Percentiles rank a stretch among this genome's conserved stretches.
Conservation (phyloP, 441 rosid species). For the Flueggea neowawraea region DNA sequence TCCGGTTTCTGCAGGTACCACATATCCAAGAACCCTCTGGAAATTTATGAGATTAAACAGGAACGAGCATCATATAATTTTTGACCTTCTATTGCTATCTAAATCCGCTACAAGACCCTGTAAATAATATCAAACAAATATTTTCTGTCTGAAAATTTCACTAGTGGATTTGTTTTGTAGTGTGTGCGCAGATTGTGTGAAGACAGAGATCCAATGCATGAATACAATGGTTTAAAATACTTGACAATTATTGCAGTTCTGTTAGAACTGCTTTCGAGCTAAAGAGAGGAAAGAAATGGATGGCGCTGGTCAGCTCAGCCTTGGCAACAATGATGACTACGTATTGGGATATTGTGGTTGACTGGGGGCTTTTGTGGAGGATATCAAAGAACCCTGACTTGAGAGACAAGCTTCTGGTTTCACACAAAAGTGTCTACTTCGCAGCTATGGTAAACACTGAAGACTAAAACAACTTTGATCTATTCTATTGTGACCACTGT, state of each 20-base stretch:
- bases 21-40: too few relatives aligned
- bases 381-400: slow-evolving; percentile 54
- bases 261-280: slow-evolving; percentile 51
- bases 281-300: slow-evolving; percentile 48
- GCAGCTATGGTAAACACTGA: slow-evolving; percentile 50
- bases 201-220: slow-evolving; percentile 47
- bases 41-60: too few relatives aligned
- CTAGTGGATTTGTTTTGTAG: slow-evolving; percentile 17
- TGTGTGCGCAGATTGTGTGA: slow-evolving; percentile 54
- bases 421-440: slow-evolving; percentile 60
- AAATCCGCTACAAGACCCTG: too few relatives aligned
- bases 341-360: slow-evolving; percentile 67
- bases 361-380: slow-evolving; percentile 74
- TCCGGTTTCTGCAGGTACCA: slow-evolving; percentile 55
- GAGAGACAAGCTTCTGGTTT: slow-evolving; percentile 56
- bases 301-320: slow-evolving; percentile 58
- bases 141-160: too few relatives aligned
- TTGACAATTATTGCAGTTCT: slow-evolving; percentile 58
- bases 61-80: too few relatives aligned
- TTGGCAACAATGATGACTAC: slow-evolving; percentile 44
- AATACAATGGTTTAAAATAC: slow-evolving; percentile 58
- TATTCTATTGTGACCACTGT: neutral
- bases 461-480: neutral
- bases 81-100: too few relatives aligned
- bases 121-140: too few relatives aligned